phyloP scores from a whole-genome alignment of 202 grass and related monocot genomes.

The Setaria italica region DNA sequence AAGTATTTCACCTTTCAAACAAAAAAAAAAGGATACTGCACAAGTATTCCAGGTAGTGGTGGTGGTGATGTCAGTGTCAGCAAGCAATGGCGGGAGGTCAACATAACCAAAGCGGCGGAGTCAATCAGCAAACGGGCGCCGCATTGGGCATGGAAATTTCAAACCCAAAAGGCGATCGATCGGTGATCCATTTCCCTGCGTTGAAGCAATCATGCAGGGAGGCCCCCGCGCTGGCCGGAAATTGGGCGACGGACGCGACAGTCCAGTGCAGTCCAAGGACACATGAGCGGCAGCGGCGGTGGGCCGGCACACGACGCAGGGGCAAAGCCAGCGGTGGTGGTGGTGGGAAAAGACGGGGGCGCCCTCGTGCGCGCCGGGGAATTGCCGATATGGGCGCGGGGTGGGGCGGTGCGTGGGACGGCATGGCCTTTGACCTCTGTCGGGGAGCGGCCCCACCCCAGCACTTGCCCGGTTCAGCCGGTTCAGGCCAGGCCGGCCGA shows the following conservation, averaged over 20 bases:
- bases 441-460: neutral
- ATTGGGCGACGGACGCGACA: neutral
- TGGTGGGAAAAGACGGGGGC: conserved; percentile 39
- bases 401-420: neutral
- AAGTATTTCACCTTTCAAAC: too few species aligned
- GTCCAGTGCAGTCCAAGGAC: neutral
- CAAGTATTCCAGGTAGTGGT: too few species aligned
- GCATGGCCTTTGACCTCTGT: conserved; percentile 61
- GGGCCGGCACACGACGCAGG: neutral
- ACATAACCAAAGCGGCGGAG: neutral
- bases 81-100: conserved; percentile 21
- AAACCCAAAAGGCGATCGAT: neutral
- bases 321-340: neutral
- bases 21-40: too few species aligned
- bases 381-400: conserved; percentile 30
- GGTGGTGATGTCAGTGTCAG: neutral
- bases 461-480: too few species aligned
- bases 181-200: too few species aligned
- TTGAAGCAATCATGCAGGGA: neutral
- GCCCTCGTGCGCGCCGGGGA: conserved; percentile 28
- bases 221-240: neutral
- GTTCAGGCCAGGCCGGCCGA: too few species aligned
- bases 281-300: neutral
- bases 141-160: conserved; percentile 19
- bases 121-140: conserved; percentile 3